A percentile compares a stretch with the other conserved stretches of the same genome.
These are phyloP conservation scores for Aspergillus oerlinghausenensis DNA, from an alignment of 2,329 filamentous ascomycete genomes.

Conservation along the genomic window DNA sequence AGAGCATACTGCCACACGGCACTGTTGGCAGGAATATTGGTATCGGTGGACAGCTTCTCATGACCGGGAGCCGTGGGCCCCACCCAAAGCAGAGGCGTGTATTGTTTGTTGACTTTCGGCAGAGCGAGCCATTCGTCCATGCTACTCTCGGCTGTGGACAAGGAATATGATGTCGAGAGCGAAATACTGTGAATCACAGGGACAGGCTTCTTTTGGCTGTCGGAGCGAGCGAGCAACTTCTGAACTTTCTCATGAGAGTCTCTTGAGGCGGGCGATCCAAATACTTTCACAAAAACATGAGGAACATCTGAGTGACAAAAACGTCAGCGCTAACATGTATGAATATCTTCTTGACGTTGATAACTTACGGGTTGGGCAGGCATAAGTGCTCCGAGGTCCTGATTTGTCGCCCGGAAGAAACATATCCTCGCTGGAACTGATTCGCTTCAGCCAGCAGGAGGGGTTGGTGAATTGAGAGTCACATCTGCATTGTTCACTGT, in stretches of 20 bases:
- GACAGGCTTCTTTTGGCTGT: slow-evolving; percentile 34
- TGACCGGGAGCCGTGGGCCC: slow-evolving; percentile 38
- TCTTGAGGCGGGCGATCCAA: slow-evolving; percentile 26
- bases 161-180: slow-evolving; percentile 28
- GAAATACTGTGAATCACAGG: slow-evolving; percentile 39
- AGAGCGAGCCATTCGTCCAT: slow-evolving; percentile 40
- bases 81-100: slow-evolving; percentile 42
- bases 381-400: slow-evolving; percentile 12
- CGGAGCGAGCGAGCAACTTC: slow-evolving; percentile 23
- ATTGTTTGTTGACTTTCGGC: slow-evolving; percentile 31
- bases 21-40: slow-evolving; percentile 29
- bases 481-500: slow-evolving; percentile 33
- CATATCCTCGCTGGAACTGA: slow-evolving; percentile 25
- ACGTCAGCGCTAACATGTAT: slow-evolving; percentile 4
- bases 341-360: neutral
- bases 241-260: slow-evolving; percentile 27
- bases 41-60: slow-evolving; percentile 24
- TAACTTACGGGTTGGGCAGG: slow-evolving; percentile 19
- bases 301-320: slow-evolving; percentile 25
- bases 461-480: slow-evolving; percentile 37
- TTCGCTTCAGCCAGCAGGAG: slow-evolving; percentile 24
- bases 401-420: slow-evolving; percentile 7
- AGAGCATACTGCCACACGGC: slow-evolving; percentile 39
- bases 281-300: slow-evolving; percentile 35
- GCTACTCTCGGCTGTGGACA: slow-evolving; percentile 24